Evolutionary conservation across 2,329 filamentous ascomycete species (phyloP).

Genomic region (Moelleriella libera): DNA sequence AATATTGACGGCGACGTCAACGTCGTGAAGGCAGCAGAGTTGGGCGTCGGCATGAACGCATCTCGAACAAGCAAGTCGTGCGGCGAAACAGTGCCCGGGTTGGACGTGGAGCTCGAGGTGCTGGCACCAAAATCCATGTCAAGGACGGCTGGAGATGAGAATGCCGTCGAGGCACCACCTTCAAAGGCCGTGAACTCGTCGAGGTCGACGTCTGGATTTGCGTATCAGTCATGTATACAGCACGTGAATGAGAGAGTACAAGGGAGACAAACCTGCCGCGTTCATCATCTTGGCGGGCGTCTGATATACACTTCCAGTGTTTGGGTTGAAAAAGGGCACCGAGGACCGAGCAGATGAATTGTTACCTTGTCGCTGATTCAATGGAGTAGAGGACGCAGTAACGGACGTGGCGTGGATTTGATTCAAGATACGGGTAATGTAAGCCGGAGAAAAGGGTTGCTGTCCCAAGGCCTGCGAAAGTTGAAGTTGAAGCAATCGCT

Average conservation of each 20-base stretch:
- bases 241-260: not conserved
- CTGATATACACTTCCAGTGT: constrained; percentile 35
- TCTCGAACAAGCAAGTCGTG: constrained; percentile 64
- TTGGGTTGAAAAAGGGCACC: constrained; percentile 57
- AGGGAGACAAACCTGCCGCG: constrained; percentile 21
- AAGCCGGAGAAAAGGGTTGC: constrained; percentile 37
- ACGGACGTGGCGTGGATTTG: constrained; percentile 57
- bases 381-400: constrained; percentile 42
- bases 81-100: constrained; percentile 65
- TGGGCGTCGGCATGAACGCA: constrained; percentile 60
- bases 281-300: constrained; percentile 28
- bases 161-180: constrained; percentile 33
- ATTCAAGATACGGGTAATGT: constrained; percentile 40
- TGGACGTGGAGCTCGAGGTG: constrained; percentile 34
- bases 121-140: constrained; percentile 36
- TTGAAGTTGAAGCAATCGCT: constrained; percentile 26
- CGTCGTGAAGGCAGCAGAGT: constrained; percentile 69
- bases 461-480: constrained; percentile 39
- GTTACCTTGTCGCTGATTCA: constrained; percentile 32
- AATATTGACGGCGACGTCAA: constrained; percentile 73
- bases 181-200: constrained; percentile 45
- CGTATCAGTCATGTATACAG: constrained; percentile 15
- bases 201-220: constrained; percentile 38
- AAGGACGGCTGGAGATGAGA: constrained; percentile 37
- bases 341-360: constrained; percentile 44